Conservation (phyloP, 306 rosid species). For the Glycine soja region DNA sequence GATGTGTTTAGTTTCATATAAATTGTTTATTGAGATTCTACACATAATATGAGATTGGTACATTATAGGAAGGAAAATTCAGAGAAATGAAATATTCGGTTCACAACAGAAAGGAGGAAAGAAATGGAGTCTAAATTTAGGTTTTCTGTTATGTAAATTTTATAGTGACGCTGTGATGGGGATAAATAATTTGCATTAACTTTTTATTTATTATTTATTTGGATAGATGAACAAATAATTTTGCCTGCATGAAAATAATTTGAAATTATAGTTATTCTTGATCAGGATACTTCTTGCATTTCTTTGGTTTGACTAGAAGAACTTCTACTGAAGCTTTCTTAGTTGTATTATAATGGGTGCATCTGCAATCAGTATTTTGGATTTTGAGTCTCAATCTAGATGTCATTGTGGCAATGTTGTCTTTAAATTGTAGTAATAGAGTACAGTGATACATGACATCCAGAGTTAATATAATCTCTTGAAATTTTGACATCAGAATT, state of each 20-base stretch:
- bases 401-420: slow-evolving; percentile 18
- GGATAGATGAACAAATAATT: slow-evolving; percentile 31
- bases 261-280: slow-evolving; percentile 31
- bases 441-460: slow-evolving; percentile 19
- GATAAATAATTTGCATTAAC: slow-evolving; percentile 14
- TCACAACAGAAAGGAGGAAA: slow-evolving; percentile 10
- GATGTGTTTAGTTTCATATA: slow-evolving; percentile 1
- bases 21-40: slow-evolving; percentile 15
- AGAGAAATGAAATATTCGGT: slow-evolving; percentile 10
- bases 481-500: background rate
- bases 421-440: slow-evolving; percentile 23
- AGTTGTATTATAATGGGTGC: slow-evolving; percentile 32
- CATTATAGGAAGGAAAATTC: background rate
- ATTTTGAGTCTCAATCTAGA: slow-evolving; percentile 25
- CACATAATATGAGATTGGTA: slow-evolving; percentile 36
- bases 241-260: background rate
- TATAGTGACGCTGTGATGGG: background rate
- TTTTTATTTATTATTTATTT: slow-evolving; percentile 32
- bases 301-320: slow-evolving; percentile 11
- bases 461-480: background rate
- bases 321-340: slow-evolving; percentile 1
- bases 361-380: slow-evolving; percentile 11
- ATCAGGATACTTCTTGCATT: background rate
- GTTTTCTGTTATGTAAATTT: slow-evolving; percentile 18
- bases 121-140: slow-evolving; percentile 18